Evolutionary conservation across 768 basidiomycete species (phyloP), one percentile per base, ranked within the genome.

Genomic region (Mrakia blollopis): DNA sequence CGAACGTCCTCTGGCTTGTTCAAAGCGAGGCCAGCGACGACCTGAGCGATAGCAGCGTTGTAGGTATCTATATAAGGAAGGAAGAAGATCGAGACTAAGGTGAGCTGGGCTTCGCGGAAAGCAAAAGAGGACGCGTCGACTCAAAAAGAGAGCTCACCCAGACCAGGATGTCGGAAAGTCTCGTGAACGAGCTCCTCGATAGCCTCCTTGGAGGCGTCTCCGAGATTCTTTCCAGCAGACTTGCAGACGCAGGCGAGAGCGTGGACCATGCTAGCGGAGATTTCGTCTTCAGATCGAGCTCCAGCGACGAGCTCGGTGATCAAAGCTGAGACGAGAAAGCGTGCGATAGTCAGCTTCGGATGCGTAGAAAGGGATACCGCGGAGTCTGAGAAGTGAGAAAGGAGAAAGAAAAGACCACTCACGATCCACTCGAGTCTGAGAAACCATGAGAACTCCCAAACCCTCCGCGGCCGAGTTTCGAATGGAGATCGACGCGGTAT

Each of bases 401-500:
- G 39, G 13, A 25, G 47, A n/a, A 25, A 39, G 39, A 11, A 8
- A 69, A 47, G 28, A 69, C 35, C 35, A 41, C 65, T 25, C 50
- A 73, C 61, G 61, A 39, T 60, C 32, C 21, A 81, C 81, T 70
- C 76, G 80, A 7, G 77, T 81, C 78, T 84, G 84, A 81, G 90
- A 91, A 80, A 88, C 88, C 94, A 98, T 97, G 81, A 99, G 85
- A 5, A 89, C 87, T 18, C 95, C 95, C 0, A 98, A 87, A 16
- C 92, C 95, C 57, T 90, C 87, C 0, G 90, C 93, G 0, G 94
- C 94, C 73, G 89, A 89, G 77, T 86, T 89, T 72, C 96, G 89
- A 35, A 98, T 93, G 23, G 89, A 88, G 0, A 88, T 85, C 79
- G 92, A 93, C 2, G 90, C 87, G 11, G 90, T 83, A 82, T 98